Conservation (phyloP, 2,329 filamentous ascomycete genomes). For the Diaporthe vexans region DNA sequence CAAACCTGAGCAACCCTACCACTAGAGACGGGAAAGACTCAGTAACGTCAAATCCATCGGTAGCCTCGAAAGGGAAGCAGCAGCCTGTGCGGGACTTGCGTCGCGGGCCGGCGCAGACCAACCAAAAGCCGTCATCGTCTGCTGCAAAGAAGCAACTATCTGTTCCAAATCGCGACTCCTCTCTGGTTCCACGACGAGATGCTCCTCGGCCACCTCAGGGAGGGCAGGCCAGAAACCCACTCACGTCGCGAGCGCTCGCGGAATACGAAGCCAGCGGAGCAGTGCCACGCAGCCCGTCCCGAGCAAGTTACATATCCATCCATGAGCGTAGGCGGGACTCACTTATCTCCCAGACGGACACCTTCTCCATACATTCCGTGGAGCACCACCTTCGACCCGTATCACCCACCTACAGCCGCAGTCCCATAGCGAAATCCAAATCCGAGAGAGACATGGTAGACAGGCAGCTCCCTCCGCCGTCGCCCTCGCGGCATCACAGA, state of each 20-base stretch:
- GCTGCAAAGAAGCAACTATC: slow-evolving; percentile 45
- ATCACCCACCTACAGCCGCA: slow-evolving; percentile 57
- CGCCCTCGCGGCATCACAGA: slow-evolving; percentile 46
- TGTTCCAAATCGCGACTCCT: slow-evolving; percentile 52
- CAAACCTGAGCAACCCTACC: slow-evolving; percentile 63
- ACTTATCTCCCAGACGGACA: slow-evolving; percentile 68
- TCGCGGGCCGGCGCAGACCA: slow-evolving; percentile 36
- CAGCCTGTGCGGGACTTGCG: neutral
- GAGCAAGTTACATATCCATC: slow-evolving; percentile 64
- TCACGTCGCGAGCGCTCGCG: slow-evolving; percentile 56
- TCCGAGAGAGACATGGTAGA: slow-evolving; percentile 52
- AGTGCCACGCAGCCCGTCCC: slow-evolving; percentile 57
- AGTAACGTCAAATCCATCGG: slow-evolving; percentile 32
- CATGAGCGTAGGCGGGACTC: slow-evolving; percentile 67
- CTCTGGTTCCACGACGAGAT: slow-evolving; percentile 51
- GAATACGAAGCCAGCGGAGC: slow-evolving; percentile 45
- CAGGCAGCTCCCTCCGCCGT: slow-evolving; percentile 32
- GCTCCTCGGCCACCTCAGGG: slow-evolving; percentile 53
- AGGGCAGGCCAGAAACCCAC: slow-evolving; percentile 52
- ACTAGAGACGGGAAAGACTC: slow-evolving; percentile 53
- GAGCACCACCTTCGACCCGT: slow-evolving; percentile 60
- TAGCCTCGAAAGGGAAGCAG: slow-evolving; percentile 43
- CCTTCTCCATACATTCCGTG: slow-evolving; percentile 56
- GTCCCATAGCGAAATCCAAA: slow-evolving; percentile 50
- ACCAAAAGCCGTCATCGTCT: slow-evolving; percentile 43